phyloP scores from a whole-genome alignment of 768 basidiomycete species.

The Russula virescens region DNA sequence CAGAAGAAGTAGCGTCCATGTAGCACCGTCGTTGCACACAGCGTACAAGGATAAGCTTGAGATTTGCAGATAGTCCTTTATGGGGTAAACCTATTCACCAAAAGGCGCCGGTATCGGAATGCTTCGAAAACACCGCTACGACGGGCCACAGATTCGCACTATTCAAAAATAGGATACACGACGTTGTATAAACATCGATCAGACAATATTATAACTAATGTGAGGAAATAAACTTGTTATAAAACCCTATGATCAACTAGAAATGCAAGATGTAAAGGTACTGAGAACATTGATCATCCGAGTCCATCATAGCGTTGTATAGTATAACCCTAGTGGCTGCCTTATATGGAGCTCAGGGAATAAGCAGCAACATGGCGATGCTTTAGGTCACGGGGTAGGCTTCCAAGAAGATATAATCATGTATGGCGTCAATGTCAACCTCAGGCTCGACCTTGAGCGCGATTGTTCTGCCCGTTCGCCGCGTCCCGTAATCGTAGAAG shows the following conservation, averaged over 20 bases:
- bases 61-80: no score
- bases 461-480: background rate
- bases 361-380: background rate
- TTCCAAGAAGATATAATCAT: background rate
- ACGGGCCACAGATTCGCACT: no score
- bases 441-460: background rate
- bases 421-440: background rate
- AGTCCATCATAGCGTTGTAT: background rate
- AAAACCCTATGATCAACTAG: background rate
- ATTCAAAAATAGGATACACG: no score
- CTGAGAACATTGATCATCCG: background rate
- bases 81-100: no score
- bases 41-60: no score
- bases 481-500: constrained; percentile 1
- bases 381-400: no score
- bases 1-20: background rate
- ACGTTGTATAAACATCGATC: no score
- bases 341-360: no score
- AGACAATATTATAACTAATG: background rate
- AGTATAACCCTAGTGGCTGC: background rate
- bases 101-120: no score
- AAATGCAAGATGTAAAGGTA: background rate
- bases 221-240: background rate
- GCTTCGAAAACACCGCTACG: no score
- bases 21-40: background rate